phyloP scores from a whole-genome alignment of 1,139 yeast species.

The Geotrichum klebahnii region DNA sequence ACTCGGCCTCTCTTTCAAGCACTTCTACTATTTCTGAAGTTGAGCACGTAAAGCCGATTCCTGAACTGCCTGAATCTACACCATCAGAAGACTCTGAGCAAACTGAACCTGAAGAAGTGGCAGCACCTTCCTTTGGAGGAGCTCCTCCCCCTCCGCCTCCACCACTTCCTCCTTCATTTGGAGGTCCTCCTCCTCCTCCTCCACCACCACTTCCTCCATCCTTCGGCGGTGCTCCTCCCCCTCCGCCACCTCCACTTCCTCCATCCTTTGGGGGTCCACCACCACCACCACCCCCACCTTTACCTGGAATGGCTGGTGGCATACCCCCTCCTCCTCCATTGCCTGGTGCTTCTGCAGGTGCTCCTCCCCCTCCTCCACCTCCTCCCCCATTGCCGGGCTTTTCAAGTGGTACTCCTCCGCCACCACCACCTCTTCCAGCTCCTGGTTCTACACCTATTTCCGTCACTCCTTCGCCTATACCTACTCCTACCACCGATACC shows the following conservation, averaged over 20 bases:
- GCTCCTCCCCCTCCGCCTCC: too few relatives aligned
- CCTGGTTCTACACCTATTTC: constrained; percentile 27
- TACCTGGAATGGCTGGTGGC: constrained; percentile 25
- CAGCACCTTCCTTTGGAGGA: too few relatives aligned
- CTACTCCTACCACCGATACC: constrained; percentile 26
- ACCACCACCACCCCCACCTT: constrained; percentile 37
- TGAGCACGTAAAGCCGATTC: too few relatives aligned
- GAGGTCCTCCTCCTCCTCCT: too few relatives aligned
- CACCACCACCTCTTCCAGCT: constrained; percentile 29
- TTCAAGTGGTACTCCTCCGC: constrained; percentile 25
- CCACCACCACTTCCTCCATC: constrained; percentile 36
- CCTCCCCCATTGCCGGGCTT: constrained; percentile 39
- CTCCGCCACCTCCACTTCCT: constrained; percentile 30
- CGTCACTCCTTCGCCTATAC: constrained; percentile 25
- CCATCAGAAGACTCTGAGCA: too few relatives aligned
- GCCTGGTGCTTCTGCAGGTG: constrained; percentile 25
- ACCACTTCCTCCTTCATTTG: too few relatives aligned
- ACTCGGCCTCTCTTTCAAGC: neutral
- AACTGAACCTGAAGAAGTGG: too few relatives aligned
- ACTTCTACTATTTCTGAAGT: neutral
- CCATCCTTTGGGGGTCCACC: constrained; percentile 32
- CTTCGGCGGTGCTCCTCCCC: constrained; percentile 27
- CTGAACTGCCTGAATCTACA: constrained; percentile 29
- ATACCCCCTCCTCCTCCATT: constrained; percentile 35
- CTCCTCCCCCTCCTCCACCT: constrained; percentile 25